These are phyloP conservation scores for Botryotinia convoluta DNA, from an alignment of 2,329 filamentous ascomycete species.

Conservation along the genomic window DNA sequence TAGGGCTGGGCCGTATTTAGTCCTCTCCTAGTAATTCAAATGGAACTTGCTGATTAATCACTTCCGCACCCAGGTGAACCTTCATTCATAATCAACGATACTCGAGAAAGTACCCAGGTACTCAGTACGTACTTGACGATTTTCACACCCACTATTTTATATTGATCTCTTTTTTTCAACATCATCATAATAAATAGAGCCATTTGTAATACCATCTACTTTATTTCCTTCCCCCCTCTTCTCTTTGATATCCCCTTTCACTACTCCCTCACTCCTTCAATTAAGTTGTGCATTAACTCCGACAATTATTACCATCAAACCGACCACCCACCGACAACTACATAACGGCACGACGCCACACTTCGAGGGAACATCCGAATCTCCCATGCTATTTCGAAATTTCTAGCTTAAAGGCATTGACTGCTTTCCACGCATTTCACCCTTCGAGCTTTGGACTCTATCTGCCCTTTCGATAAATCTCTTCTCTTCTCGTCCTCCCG, in stretches of 20 bases:
- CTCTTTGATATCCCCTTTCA: background rate
- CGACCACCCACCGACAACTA: background rate
- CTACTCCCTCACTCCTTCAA: background rate
- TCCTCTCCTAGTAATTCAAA: background rate
- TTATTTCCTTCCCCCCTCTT: background rate
- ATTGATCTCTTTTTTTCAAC: background rate
- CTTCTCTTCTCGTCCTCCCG: background rate
- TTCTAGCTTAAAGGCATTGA: constrained; percentile 8
- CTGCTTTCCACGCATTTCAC: background rate
- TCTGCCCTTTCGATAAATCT: background rate
- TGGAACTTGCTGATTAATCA: background rate
- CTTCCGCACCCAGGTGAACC: background rate
- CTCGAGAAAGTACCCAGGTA: background rate
- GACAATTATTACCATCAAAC: background rate
- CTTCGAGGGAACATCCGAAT: background rate
- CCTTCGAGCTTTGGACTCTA: background rate
- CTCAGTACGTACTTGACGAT: background rate
- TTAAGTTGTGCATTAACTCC: constrained; percentile 2
- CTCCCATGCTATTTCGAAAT: background rate
- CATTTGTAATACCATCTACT: background rate
- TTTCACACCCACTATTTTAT: background rate
- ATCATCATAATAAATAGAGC: background rate
- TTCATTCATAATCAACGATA: background rate
- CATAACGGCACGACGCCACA: constrained; percentile 2
- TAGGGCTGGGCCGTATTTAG: background rate